Percentiles rank a stretch among this genome's conserved stretches.
Evolutionary conservation across 176 grass and related monocot species (phyloP).

Genomic region (Zea mays): DNA sequence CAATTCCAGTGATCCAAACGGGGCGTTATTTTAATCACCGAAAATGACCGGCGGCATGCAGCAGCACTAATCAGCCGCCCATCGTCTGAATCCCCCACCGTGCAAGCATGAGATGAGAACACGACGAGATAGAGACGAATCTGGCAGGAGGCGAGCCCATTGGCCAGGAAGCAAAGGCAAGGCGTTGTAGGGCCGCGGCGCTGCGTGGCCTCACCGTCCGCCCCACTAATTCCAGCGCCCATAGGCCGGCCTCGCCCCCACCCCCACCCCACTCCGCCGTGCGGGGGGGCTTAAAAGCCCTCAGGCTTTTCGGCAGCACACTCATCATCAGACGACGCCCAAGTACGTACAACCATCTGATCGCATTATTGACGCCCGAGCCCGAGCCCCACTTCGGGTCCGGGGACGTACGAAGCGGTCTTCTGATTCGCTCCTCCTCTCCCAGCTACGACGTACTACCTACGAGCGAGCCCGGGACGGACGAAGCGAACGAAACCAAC

Average conservation of each 20-base stretch:
- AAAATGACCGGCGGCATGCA: background rate
- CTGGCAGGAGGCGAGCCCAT: constrained; percentile 35
- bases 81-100: background rate
- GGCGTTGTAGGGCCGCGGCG: constrained; percentile 21
- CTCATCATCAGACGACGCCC: background rate
- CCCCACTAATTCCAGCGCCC: constrained; percentile 43
- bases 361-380: constrained; percentile 23
- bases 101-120: no score
- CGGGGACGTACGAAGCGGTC: no score
- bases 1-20: no score
- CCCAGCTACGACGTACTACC: background rate
- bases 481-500: background rate
- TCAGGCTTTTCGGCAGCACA: constrained; percentile 34
- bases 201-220: constrained; percentile 41
- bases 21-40: constrained; percentile 11
- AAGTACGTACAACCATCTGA: constrained; percentile 54
- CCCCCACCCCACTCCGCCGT: background rate
- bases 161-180: constrained; percentile 51
- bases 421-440: background rate
- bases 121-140: constrained; percentile 62
- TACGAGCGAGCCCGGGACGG: no score
- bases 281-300: constrained; percentile 22
- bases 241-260: constrained; percentile 25
- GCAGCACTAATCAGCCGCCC: constrained; percentile 26
- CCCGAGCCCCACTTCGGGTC: no score